Evolutionary conservation across 768 basidiomycete genomes (phyloP).

Genomic region (Chlorophyllum brunneum): DNA sequence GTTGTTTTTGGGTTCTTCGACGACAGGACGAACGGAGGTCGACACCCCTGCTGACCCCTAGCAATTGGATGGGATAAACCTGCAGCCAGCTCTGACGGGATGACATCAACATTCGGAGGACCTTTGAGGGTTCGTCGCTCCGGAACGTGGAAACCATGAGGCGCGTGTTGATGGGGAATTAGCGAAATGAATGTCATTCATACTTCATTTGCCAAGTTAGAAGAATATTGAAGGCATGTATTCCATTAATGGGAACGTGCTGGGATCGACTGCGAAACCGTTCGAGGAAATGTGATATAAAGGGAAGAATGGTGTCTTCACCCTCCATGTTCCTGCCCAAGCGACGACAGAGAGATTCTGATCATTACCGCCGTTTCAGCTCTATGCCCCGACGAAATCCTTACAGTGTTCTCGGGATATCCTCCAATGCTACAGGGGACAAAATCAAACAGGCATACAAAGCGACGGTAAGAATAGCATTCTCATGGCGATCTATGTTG

Average conservation of each 20-base stretch:
- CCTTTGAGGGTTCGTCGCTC: conserved; percentile 6
- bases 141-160: conserved; percentile 9
- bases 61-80: neutral
- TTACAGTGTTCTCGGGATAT: conserved; percentile 12
- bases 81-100: neutral
- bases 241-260: conserved; percentile 10
- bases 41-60: neutral
- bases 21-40: too few relatives aligned
- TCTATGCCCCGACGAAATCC: conserved; percentile 11
- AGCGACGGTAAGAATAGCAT: conserved; percentile 41
- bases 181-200: conserved; percentile 11
- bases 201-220: neutral
- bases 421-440: conserved; percentile 37
- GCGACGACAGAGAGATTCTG: neutral
- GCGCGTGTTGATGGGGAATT: neutral
- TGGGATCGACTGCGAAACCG: conserved; percentile 1
- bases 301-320: neutral
- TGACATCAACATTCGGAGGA: neutral
- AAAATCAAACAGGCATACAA: conserved; percentile 61
- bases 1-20: neutral
- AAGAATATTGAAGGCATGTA: neutral
- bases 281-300: conserved; percentile 1
- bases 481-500: conserved; percentile 19
- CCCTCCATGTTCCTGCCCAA: neutral
- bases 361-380: neutral